These are phyloP conservation scores for Fusarium siculi DNA, from an alignment of 2,329 filamentous ascomycete genomes.

Conservation along the genomic window DNA sequence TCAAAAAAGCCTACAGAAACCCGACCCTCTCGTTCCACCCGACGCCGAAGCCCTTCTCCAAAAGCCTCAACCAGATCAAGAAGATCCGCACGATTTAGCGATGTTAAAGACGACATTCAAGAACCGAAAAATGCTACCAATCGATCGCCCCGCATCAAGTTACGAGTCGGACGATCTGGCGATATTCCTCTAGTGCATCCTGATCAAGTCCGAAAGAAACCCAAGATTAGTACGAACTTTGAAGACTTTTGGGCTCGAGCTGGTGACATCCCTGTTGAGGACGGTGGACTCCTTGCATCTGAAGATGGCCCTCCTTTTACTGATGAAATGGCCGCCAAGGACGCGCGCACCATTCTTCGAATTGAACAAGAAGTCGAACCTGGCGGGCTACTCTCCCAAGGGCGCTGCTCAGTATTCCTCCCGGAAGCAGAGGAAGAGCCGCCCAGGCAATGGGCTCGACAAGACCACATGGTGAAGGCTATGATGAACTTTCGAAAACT, in stretches of 20 bases:
- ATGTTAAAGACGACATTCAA: conserved; percentile 37
- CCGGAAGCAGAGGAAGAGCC: conserved; percentile 80
- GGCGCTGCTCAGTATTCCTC: conserved; percentile 76
- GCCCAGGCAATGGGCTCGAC: conserved; percentile 83
- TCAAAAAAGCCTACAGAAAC: conserved; percentile 46
- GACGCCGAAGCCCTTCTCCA: conserved; percentile 55
- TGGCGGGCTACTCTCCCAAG: conserved; percentile 78
- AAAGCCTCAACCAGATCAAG: conserved; percentile 56
- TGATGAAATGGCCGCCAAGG: conserved; percentile 70
- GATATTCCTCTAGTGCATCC: conserved; percentile 69
- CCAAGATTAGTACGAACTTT: conserved; percentile 65
- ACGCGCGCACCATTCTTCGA: conserved; percentile 75
- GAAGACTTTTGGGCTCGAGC: conserved; percentile 67
- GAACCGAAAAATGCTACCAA: conserved; percentile 38
- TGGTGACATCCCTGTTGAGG: conserved; percentile 63
- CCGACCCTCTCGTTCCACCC: conserved; percentile 48
- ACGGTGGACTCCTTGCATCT: conserved; percentile 65
- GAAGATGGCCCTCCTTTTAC: conserved; percentile 69
- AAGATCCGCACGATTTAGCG: conserved; percentile 55
- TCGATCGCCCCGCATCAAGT: conserved; percentile 59
- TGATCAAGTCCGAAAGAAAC: conserved; percentile 63
- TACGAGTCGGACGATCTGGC: conserved; percentile 54
- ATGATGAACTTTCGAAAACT: conserved; percentile 83
- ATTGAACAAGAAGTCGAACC: conserved; percentile 79
- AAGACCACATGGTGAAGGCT: conserved; percentile 85